Evolutionary conservation across 352 stramenopile genomes (phyloP).

Genomic region (Pythium biforme): DNA sequence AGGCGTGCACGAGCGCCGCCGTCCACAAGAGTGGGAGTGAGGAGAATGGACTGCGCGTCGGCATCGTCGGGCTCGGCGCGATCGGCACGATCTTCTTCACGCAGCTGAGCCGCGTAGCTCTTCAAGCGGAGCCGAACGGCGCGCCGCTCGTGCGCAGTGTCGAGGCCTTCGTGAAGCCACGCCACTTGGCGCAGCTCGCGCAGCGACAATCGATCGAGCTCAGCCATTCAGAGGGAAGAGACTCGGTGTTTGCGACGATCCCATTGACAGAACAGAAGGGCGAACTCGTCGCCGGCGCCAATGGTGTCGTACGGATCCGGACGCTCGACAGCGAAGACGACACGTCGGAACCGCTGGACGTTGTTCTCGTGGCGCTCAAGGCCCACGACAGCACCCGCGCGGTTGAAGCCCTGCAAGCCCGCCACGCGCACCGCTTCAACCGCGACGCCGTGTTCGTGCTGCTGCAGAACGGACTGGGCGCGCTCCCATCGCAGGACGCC

Average conservation of each 20-base stretch:
- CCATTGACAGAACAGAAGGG: neutral
- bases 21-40: neutral
- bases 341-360: conserved; percentile 34
- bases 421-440: conserved; percentile 35
- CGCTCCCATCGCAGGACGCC: conserved; percentile 27
- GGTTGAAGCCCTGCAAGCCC: conserved; percentile 36
- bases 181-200: conserved; percentile 35
- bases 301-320: conserved; percentile 37
- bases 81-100: conserved; percentile 79
- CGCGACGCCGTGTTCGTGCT: conserved; percentile 55
- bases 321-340: conserved; percentile 25
- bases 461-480: conserved; percentile 66
- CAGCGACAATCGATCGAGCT: conserved; percentile 2
- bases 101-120: conserved; percentile 36
- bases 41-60: conserved; percentile 34
- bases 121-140: neutral
- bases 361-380: conserved; percentile 69
- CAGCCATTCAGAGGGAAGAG: conserved; percentile 1
- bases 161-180: conserved; percentile 52
- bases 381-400: conserved; percentile 52
- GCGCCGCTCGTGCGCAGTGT: conserved; percentile 23
- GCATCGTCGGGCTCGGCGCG: conserved; percentile 63
- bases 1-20: neutral
- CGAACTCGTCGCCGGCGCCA: conserved; percentile 6
- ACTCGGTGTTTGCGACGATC: conserved; percentile 3